Evolutionary conservation across 164 flowering plant genomes (phyloP).

Genomic region (Vitis amurensis): DNA sequence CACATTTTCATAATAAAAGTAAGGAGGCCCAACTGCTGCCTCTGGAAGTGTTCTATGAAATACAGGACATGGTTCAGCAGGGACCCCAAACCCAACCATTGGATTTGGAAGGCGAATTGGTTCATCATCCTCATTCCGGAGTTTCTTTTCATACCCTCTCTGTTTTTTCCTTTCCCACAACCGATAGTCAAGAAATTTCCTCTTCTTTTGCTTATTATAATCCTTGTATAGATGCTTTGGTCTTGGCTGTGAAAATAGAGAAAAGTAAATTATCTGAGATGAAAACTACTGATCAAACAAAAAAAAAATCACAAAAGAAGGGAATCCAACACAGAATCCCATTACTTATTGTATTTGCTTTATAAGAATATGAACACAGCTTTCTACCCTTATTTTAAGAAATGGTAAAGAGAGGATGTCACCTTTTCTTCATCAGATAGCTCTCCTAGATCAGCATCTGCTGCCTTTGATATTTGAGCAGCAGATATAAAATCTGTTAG

Average conservation of each 20-base stretch:
- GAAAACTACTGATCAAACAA: neutral
- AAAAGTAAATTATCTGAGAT: neutral
- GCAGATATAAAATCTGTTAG: conserved; percentile 79
- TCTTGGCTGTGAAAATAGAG: conserved; percentile 19
- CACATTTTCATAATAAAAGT: conserved; percentile 89
- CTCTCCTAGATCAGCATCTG: conserved; percentile 37
- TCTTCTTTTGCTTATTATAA: conserved; percentile 30
- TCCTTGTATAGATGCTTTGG: neutral
- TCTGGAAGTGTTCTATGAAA: conserved; percentile 55
- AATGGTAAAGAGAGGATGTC: neutral
- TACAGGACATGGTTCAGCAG: conserved; percentile 25
- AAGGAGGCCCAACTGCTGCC: conserved; percentile 78
- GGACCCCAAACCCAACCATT: conserved; percentile 80
- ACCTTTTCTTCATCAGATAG: conserved; percentile 40
- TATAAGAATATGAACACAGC: too few species aligned
- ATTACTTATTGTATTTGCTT: too few species aligned
- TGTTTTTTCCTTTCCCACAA: conserved; percentile 30
- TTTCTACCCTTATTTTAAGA: too few species aligned
- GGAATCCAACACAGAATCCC: too few species aligned
- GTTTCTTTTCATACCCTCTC: conserved; percentile 18
- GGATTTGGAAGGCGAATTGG: conserved; percentile 61
- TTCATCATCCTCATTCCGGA: conserved; percentile 37
- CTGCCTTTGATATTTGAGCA: conserved; percentile 76
- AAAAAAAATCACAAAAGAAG: neutral
- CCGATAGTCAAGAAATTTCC: conserved; percentile 31